phyloP scores from a whole-genome alignment of 768 basidiomycete genomes.

The Hirschioporus abietinus region DNA sequence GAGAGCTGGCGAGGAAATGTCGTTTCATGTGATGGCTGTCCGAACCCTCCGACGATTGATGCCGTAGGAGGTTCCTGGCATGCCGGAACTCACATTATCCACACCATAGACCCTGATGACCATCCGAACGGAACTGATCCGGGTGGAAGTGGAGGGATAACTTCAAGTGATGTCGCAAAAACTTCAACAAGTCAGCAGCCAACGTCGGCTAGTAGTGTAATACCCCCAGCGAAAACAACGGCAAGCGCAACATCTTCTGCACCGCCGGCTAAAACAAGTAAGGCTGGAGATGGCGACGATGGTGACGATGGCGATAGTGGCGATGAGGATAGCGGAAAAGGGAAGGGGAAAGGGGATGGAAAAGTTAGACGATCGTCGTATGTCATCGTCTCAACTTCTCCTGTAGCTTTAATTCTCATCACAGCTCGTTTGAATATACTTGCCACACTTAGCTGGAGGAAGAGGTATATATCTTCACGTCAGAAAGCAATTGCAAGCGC shows the following conservation, averaged over 20 bases:
- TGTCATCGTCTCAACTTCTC: not conserved
- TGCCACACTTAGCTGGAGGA: not conserved
- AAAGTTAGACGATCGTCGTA: conserved; percentile 2
- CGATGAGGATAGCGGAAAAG: conserved; percentile 2
- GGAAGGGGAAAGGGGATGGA: not conserved
- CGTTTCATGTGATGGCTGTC: conserved; percentile 26
- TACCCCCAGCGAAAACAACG: conserved; percentile 3
- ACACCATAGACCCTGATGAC: conserved; percentile 18
- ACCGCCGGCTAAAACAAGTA: conserved; percentile 5
- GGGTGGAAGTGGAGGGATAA: not conserved
- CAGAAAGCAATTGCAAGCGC: not conserved
- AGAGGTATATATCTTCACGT: not conserved
- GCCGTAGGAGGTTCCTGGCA: conserved; percentile 30
- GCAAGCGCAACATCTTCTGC: conserved; percentile 3
- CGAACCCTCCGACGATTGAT: conserved; percentile 20
- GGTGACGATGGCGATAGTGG: conserved; percentile 8
- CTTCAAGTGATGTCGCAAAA: not conserved
- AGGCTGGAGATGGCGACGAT: conserved; percentile 9
- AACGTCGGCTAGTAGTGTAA: conserved; percentile 7
- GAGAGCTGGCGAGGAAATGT: conserved; percentile 25
- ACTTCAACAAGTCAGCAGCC: conserved; percentile 10
- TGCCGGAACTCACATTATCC: conserved; percentile 25
- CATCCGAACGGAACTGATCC: not conserved
- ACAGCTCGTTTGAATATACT: no score
- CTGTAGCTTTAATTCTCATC: not conserved